Conservation (phyloP, 2,329 filamentous ascomycete species). For the Trichophyton verrucosum region DNA sequence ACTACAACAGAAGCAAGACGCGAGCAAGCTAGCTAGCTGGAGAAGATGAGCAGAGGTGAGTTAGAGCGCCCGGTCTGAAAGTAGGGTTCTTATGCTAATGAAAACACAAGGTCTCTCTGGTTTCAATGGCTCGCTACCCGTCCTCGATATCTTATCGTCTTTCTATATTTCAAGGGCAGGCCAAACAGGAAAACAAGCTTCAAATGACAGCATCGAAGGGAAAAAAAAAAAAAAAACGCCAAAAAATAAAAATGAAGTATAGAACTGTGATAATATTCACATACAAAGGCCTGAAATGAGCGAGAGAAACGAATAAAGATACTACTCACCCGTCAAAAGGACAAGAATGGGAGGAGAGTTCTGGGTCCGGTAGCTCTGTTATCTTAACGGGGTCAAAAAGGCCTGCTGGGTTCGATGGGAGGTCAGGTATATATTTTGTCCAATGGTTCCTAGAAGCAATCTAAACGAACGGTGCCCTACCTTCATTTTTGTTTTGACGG, state of each 20-base stretch:
- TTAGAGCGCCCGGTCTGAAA: background rate
- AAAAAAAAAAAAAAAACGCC: background rate
- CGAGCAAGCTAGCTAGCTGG: background rate
- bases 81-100: background rate
- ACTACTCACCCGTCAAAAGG: background rate
- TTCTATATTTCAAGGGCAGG: background rate
- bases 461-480: background rate
- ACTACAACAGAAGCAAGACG: background rate
- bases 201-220: background rate
- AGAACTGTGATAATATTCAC: background rate
- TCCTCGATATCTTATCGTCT: background rate
- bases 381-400: background rate
- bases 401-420: background rate
- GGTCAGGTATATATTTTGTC: background rate
- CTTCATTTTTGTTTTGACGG: background rate
- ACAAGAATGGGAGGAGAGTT: background rate
- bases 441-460: background rate
- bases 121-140: background rate
- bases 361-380: background rate
- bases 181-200: background rate
- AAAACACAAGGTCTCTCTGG: background rate
- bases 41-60: background rate
- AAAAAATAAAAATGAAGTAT: background rate
- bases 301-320: background rate
- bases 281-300: background rate